Base-by-base conservation (phyloP, 2,329 filamentous ascomycete genomes). In the Gaeumannomyces sp. region DNA sequence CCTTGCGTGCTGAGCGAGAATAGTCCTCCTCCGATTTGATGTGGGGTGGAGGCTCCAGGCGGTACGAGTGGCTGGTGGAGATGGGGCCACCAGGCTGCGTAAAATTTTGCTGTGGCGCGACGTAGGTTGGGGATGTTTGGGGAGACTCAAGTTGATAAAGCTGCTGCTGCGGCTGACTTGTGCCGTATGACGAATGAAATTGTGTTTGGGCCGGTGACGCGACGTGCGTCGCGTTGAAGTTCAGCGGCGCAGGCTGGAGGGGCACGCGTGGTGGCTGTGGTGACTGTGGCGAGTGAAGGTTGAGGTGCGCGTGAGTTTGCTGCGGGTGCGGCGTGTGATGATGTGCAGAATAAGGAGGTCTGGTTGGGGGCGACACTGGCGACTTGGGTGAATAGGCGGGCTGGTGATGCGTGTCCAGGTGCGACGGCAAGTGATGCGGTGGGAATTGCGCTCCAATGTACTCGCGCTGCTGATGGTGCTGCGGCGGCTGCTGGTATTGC, bases 1-100 rank as follows among this genome's bases (percentile, higher is more conserved):
- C 61, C 50, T 31, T 68, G 66, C 14, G 61, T 64, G 50, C 62
- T 64, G 22, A 63, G 31, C 11, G 64, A 58, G 53, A 60, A 60
- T 56, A 63, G 65, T 53, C 28, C 60, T 38, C n/a, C 62, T 38
- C 61, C 13, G 61, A 56, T n/a, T 56, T 62, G 61, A 62, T 45
- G 28, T 62, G 59, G 38, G 38, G 29, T 14, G 61, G 31, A 19
- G 62, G 59, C 7, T 64, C 53, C 38, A 45, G 6, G 2, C 16
- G 16, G 38, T 45, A 19, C 38, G 16, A 45, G 38, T 45, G 38
- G 38, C 38, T 3, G 13, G 35, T 45, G 63, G n/a, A 22, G 45
- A 28, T n/a, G 59, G 56, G 59, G 27, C 14, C 65, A 57, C 16
- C 38, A 11, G 5, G 38, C 16, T 45, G 38, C 38, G 38, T 19